Percentiles rank a stretch among this genome's conserved stretches.
Conservation (phyloP, 2,329 filamentous ascomycete genomes). For the Aspergillus candidus region DNA sequence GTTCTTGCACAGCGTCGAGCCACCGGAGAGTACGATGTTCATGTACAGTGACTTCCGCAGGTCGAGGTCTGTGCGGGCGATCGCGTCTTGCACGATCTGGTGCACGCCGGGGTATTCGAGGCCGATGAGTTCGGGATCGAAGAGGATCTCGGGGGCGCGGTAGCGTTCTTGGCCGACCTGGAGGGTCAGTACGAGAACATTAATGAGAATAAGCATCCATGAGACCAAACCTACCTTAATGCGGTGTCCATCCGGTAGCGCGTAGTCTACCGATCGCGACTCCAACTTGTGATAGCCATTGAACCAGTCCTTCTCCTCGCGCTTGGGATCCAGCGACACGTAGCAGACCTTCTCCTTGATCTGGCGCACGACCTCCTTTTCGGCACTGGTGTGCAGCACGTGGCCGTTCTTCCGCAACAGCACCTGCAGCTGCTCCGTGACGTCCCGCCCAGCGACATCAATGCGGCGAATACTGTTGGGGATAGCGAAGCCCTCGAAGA, state of each 20-base stretch:
- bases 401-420: conserved; percentile 87
- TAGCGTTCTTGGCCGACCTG: conserved; percentile 91
- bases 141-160: conserved; percentile 92
- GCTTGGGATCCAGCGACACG: conserved; percentile 81
- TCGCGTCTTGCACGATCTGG: conserved; percentile 95
- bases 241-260: conserved; percentile 85
- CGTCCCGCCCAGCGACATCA: conserved; percentile 90
- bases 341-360: conserved; percentile 97
- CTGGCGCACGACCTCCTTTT: conserved; percentile 96
- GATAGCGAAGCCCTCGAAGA: conserved; percentile 97
- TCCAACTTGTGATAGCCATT: conserved; percentile 64
- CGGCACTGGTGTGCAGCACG: conserved; percentile 93
- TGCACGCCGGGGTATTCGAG: conserved; percentile 95
- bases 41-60: conserved; percentile 88
- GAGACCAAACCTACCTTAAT: conserved; percentile 60
- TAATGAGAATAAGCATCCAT: background rate
- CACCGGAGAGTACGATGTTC: conserved; percentile 95
- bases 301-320: conserved; percentile 95
- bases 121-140: conserved; percentile 94
- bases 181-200: conserved; percentile 2
- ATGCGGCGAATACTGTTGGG: conserved; percentile 91
- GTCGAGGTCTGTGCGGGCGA: conserved; percentile 91
- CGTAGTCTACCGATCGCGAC: conserved; percentile 77
- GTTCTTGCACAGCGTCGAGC: conserved; percentile 91
- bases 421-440: conserved; percentile 91